Evolutionary conservation across 306 rosid genomes (phyloP).

Genomic region (Vigna reflexopilosa): DNA sequence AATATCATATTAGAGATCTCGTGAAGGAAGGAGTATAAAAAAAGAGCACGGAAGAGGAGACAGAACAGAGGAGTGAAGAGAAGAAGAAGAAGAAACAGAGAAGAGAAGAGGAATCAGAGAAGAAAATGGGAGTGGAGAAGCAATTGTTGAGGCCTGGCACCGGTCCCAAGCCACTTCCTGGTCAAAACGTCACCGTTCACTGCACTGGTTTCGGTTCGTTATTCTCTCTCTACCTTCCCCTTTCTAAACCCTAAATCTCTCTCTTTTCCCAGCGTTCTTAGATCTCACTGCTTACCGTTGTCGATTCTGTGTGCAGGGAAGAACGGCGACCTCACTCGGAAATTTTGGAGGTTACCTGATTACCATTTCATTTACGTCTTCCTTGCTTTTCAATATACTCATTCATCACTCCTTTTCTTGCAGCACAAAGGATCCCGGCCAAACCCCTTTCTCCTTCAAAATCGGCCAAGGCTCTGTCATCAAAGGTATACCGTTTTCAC

Average conservation of each 20-base stretch:
- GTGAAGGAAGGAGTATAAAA: not conserved
- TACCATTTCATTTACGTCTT: not conserved
- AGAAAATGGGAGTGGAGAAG: constrained; percentile 87
- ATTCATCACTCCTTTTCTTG: not conserved
- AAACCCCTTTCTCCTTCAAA: constrained; percentile 77
- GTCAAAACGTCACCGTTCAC: constrained; percentile 91
- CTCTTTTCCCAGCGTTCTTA: not conserved
- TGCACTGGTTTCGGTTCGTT: constrained; percentile 90
- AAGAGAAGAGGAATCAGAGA: not conserved
- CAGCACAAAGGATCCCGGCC: constrained; percentile 96
- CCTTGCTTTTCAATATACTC: not conserved
- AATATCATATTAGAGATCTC: not conserved
- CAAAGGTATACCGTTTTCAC: constrained; percentile 55
- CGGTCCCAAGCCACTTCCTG: constrained; percentile 77
- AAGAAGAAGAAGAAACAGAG: not conserved
- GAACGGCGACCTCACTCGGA: constrained; percentile 78
- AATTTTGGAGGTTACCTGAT: constrained; percentile 80
- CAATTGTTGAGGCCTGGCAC: constrained; percentile 73
- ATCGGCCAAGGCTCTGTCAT: constrained; percentile 90
- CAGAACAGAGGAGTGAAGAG: not conserved
- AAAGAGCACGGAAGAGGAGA: not conserved
- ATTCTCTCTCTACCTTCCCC: not conserved
- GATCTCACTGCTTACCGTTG: not conserved
- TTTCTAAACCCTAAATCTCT: constrained; percentile 19
- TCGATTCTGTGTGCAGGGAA: constrained; percentile 61